A percentile compares a stretch with the other conserved stretches of the same genome.
These are phyloP conservation scores for Termitomyces sp. DNA, from an alignment of 768 basidiomycete genomes.

Conservation along the genomic window DNA sequence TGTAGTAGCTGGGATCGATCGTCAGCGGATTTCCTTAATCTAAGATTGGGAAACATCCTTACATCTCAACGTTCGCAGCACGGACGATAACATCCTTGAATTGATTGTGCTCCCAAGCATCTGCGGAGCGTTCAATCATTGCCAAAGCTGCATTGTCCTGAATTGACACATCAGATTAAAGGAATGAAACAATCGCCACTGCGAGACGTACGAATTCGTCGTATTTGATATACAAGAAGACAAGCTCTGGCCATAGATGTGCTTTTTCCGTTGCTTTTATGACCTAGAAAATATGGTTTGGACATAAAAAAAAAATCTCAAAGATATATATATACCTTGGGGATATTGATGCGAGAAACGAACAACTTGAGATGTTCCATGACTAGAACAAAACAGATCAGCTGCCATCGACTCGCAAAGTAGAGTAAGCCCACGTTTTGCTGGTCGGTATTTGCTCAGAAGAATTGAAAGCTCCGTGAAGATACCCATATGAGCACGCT, in stretches of 20 bases:
- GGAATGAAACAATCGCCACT: not conserved
- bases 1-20: constrained; percentile 71
- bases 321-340: constrained; percentile 68
- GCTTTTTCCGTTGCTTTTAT: constrained; percentile 95
- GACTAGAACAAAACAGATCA: constrained; percentile 42
- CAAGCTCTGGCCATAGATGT: constrained; percentile 97
- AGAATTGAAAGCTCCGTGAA: constrained; percentile 93
- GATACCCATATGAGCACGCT: constrained; percentile 98
- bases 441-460: constrained; percentile 93
- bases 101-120: constrained; percentile 99
- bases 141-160: constrained; percentile 96
- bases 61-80: constrained; percentile 98
- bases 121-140: constrained; percentile 98
- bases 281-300: constrained; percentile 44
- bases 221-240: constrained; percentile 98
- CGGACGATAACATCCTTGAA: constrained; percentile 99
- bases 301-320: not conserved
- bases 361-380: constrained; percentile 99
- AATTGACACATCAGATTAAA: not conserved
- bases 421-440: constrained; percentile 62
- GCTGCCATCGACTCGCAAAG: not conserved
- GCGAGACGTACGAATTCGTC: constrained; percentile 74
- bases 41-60: constrained; percentile 18
- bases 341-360: constrained; percentile 95
- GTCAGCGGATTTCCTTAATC: constrained; percentile 4